Base-by-base conservation (phyloP, 495 filamentous ascomycete genomes). In the Xylaria telfairii region DNA sequence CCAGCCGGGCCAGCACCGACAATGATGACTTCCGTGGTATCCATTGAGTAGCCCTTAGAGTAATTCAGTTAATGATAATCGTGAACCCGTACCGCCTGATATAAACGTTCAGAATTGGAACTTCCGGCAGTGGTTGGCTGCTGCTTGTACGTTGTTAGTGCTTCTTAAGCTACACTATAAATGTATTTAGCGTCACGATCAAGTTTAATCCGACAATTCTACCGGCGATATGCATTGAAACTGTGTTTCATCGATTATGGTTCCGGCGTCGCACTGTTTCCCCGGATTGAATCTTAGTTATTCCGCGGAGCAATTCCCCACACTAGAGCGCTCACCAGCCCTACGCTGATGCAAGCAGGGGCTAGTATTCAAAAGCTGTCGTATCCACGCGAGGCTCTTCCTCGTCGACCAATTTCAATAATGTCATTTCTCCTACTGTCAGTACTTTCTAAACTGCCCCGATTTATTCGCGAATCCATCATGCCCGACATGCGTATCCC, bases 1-100 rank as follows among this genome's bases (percentile, higher is more conserved):
- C 81, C 81, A 44, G 78, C 67, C 13, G 81, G 81, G n/a, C 81
- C 81, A 42, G 75, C 80, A 24, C 81, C 81, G 19, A 81, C 78
- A 60, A 83, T 81, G 49, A 79, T 56, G 63, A 83, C 79, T 21
- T 74, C 66, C 4, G 77, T 79, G 30, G 75, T 74, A 26, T 78
- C 73, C 69, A 74, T 75, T 5, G 42, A 13, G 65, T 0, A 44
- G 44, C 9, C 10, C 32, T 54, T 37, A 4, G n/a, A n/a, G 30
- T 21, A 32, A 47, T 44, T 42, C 32, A 37, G 4, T 26, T 61
- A 30, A 17, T 19, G 7, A 65, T 37, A 37, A 13, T 51, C n/a
- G 24, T 17, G 17, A 24, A 34, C 15, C 10, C 24, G 0, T 53
- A 53, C 10, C 10, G 15, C 9, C 21, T 53, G 15, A 13, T 26